These are phyloP conservation scores for Picochlorum sp. DNA, from an alignment of 139 green algal genomes.

Conservation along the genomic window DNA sequence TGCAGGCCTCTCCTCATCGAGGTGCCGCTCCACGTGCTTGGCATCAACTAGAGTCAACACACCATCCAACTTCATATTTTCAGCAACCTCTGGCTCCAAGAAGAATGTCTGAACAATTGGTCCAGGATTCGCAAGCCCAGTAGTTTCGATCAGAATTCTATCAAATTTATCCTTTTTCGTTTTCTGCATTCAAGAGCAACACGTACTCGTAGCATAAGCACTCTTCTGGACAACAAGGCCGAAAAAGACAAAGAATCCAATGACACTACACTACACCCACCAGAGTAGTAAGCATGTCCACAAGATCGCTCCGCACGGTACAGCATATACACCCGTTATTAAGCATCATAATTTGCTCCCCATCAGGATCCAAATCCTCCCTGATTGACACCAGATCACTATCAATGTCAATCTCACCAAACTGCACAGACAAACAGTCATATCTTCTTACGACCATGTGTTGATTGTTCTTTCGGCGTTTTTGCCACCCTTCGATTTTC, in stretches of 20 bases:
- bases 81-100: slow-evolving; percentile 37
- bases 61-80: slow-evolving; percentile 67
- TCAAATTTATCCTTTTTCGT: slow-evolving; percentile 57
- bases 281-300: slow-evolving; percentile 69
- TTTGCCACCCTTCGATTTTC: too few relatives aligned
- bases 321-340: slow-evolving; percentile 97
- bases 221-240: too few relatives aligned
- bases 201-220: too few relatives aligned
- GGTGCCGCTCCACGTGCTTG: slow-evolving; percentile 38
- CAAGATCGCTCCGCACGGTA: slow-evolving; percentile 82
- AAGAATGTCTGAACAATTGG: slow-evolving; percentile 93
- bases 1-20: slow-evolving; percentile 48
- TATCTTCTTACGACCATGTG: too few relatives aligned
- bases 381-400: slow-evolving; percentile 48
- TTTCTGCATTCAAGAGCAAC: too few relatives aligned
- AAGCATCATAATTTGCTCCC: slow-evolving; percentile 78
- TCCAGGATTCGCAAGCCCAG: slow-evolving; percentile 82
- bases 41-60: slow-evolving; percentile 73
- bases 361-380: slow-evolving; percentile 36
- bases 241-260: too few relatives aligned
- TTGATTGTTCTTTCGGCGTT: too few relatives aligned
- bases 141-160: slow-evolving; percentile 94
- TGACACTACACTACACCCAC: too few relatives aligned
- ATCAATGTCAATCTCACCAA: slow-evolving; percentile 97
- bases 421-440: too few relatives aligned